Evolutionary conservation across 1,139 yeast species (phyloP).

Genomic region (Ashbya aceris): DNA sequence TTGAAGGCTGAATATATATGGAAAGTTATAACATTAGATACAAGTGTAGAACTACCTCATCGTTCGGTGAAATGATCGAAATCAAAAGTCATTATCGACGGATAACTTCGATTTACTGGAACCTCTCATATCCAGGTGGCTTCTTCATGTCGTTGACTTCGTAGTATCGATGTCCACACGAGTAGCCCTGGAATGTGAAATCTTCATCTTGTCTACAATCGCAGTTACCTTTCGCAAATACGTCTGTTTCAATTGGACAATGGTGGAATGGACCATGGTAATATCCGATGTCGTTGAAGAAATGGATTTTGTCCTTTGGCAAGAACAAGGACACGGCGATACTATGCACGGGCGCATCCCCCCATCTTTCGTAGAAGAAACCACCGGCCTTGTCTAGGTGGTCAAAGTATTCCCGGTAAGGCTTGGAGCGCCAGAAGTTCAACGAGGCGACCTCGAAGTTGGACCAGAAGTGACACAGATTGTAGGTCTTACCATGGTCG

Average conservation of each 20-base stretch:
- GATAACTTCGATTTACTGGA: background rate
- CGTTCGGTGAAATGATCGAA: background rate
- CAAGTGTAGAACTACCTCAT: background rate
- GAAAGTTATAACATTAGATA: background rate
- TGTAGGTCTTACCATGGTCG: slow-evolving; percentile 58
- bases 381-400: slow-evolving; percentile 73
- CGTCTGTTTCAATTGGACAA: slow-evolving; percentile 51
- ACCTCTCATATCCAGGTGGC: background rate
- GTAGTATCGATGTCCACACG: slow-evolving; percentile 50
- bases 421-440: slow-evolving; percentile 65
- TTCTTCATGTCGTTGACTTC: slow-evolving; percentile 34
- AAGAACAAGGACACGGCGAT: slow-evolving; percentile 71
- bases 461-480: slow-evolving; percentile 83
- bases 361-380: slow-evolving; percentile 88
- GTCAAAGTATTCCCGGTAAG: slow-evolving; percentile 60
- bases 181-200: slow-evolving; percentile 54
- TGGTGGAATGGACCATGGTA: slow-evolving; percentile 51
- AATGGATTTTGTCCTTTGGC: slow-evolving; percentile 57
- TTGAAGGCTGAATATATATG: background rate
- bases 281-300: slow-evolving; percentile 62
- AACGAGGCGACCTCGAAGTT: slow-evolving; percentile 74
- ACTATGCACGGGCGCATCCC: slow-evolving; percentile 87
- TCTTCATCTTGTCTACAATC: slow-evolving; percentile 58
- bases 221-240: slow-evolving; percentile 47
- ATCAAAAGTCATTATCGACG: background rate